Percentiles rank a stretch among this genome's conserved stretches.
Evolutionary conservation across 352 stramenopile genomes (phyloP).

Genomic region (Pythium sukuiense): DNA sequence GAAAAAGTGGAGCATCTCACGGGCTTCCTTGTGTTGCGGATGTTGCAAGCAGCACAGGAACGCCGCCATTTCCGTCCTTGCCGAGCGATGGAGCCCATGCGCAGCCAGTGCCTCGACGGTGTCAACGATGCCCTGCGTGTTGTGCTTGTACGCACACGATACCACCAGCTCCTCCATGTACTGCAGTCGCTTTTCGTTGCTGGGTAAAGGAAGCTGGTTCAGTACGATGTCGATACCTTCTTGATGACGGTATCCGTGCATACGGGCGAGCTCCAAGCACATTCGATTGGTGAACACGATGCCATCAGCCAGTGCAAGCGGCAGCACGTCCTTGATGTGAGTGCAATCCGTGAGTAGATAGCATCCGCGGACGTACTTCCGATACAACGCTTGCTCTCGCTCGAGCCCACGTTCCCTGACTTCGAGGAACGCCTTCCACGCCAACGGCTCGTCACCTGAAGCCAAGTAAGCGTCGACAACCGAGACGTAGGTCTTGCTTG

Average conservation of each 20-base stretch:
- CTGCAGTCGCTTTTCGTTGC: slow-evolving; percentile 37
- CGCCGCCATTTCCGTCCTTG: slow-evolving; percentile 55
- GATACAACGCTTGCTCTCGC: slow-evolving; percentile 54
- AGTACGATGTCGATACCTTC: slow-evolving; percentile 58
- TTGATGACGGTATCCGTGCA: slow-evolving; percentile 54
- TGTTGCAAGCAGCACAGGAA: slow-evolving; percentile 70
- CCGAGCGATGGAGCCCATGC: slow-evolving; percentile 47
- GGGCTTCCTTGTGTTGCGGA: slow-evolving; percentile 33
- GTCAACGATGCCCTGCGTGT: slow-evolving; percentile 47
- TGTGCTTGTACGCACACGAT: slow-evolving; percentile 71
- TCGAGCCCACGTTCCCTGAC: slow-evolving; percentile 40
- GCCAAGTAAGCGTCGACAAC: slow-evolving; percentile 79
- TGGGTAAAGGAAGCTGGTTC: slow-evolving; percentile 34
- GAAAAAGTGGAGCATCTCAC: slow-evolving; percentile 44
- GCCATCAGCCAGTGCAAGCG: slow-evolving; percentile 42
- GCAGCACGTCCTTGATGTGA: slow-evolving; percentile 57
- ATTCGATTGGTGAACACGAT: slow-evolving; percentile 63
- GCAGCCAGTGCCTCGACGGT: slow-evolving; percentile 46
- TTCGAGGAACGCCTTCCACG: slow-evolving; percentile 60
- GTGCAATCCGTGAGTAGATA: slow-evolving; percentile 65
- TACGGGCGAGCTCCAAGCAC: slow-evolving; percentile 62
- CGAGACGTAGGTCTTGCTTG: slow-evolving; percentile 65
- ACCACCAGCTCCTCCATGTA: slow-evolving; percentile 69
- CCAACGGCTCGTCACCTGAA: slow-evolving; percentile 53
- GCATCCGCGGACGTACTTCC: slow-evolving; percentile 69